Evolutionary conservation across 345 rosid genomes (phyloP).

Genomic region (Capsella bursapastoris): DNA sequence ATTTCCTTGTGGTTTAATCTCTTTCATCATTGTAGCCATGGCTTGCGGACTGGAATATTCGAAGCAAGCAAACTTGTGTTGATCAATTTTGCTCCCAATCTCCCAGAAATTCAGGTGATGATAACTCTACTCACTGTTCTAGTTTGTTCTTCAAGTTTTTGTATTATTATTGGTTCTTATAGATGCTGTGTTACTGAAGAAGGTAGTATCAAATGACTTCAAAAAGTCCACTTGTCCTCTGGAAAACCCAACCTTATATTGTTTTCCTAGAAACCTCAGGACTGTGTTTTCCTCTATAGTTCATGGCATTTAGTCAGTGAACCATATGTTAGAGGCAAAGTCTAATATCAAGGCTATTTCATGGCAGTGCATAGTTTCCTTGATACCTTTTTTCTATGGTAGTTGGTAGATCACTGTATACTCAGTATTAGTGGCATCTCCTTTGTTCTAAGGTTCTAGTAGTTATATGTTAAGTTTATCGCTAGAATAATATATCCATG

Average conservation of each 20-base stretch:
- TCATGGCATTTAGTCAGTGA: slow-evolving; percentile 3
- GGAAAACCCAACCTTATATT: slow-evolving; percentile 5
- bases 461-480: slow-evolving; percentile 5
- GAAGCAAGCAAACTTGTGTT: slow-evolving; percentile 90
- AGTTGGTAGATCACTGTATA: not conserved
- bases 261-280: not conserved
- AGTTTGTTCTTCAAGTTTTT: not conserved
- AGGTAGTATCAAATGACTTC: not conserved
- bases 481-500: not conserved
- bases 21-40: slow-evolving; percentile 66
- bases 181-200: slow-evolving; percentile 11
- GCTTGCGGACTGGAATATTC: slow-evolving; percentile 90
- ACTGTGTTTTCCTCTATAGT: slow-evolving; percentile 6
- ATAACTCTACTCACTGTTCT: slow-evolving; percentile 4
- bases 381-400: not conserved
- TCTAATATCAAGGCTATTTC: not conserved
- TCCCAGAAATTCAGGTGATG: slow-evolving; percentile 87
- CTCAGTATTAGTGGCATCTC: not conserved
- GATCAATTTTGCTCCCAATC: slow-evolving; percentile 86
- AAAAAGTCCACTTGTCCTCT: slow-evolving; percentile 9
- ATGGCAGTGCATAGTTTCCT: slow-evolving; percentile 2
- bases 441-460: not conserved
- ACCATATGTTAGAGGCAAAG: not conserved
- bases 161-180: slow-evolving; percentile 9
- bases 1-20: slow-evolving; percentile 25